Evolutionary conservation across 805 yeast genomes (phyloP), one percentile per base, ranked within the genome.

Genomic region (Saccharomycopsis guyanensis): DNA sequence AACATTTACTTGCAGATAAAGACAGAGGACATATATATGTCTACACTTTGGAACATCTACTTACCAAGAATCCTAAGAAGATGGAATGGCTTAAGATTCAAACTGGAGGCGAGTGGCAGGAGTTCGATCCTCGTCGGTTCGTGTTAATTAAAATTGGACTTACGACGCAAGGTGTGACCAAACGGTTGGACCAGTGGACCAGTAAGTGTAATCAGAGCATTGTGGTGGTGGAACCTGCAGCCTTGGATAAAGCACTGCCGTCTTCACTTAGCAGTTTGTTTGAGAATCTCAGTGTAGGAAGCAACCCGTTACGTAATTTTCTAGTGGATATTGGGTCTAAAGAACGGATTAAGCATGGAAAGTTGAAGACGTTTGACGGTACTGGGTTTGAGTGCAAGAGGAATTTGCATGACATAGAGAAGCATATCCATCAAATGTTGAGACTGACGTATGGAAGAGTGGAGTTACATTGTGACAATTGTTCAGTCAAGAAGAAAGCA

Each of bases 61-160:
- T 72, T 16, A 34, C 50, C 1, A n/a, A 47, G 0, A 48, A 45
- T 2, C 65, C 63, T 7, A 44, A 51, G 8, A 59, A 58, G 24
- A 22, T 4, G 20, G 58, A 61, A 49, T 66, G 71, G 68, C 59
- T 76, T 39, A 58, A 66, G 44, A 65, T 69, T 3, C 58, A 60
- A 45, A 64, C 46, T 15, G 58, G 60, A 31, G 53, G 62, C 34
- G 64, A 71, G 34, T 43, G 25, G 62, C 51, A 56, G 2, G 53
- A 55, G 7, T 68, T 70, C 52, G 56, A 69, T 33, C 61, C 74
- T 2, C 62, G 61, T 18, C 59, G 62, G 31, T 60, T 64, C 38
- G 62, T 71, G 3, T 58, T 76, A 13, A 58, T 76, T 15, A 76
- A 76, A 52, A 68, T 76, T 1, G 82, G 82, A 1, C 73, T 64